Base-by-base conservation (phyloP, 345 rosid genomes). In the Hirschfeldia incana region DNA sequence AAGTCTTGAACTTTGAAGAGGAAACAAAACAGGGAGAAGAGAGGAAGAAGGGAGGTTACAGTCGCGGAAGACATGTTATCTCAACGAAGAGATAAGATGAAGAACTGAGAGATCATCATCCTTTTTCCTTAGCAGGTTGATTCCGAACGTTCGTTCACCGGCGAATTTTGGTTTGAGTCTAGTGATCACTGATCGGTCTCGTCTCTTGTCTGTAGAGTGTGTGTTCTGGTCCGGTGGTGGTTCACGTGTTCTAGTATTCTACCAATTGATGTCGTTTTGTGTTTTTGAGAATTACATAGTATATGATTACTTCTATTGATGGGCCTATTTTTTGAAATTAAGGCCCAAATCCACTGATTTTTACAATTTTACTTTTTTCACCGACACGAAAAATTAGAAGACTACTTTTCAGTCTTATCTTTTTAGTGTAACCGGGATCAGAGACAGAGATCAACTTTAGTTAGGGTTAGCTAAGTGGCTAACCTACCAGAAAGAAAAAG, bases 41-140 rank as follows among this genome's bases (percentile, higher is more conserved):
- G 49, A 8, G 57, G n/a, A 6, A 49, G 57, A n/a, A 65, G 13
- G 36, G 72, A 72, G 79, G 86, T 85, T 73, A 95, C 99, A 93
- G 86, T 95, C 99, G 70, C 98, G 97, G 76, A 95, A 93, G 82
- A 95, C 99, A 95, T 95, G 77, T 89, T 95, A 59, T 95, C 98
- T 87, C 99, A 98, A 28, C 98, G 89, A 80, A 90, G 98, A 60
- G 99, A 95, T 32, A 95, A 90, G 49, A 93, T 94, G 84, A 95
- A 95, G 87, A 95, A 91, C 83, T 93, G 99, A 12, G 98, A 93
- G 73, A 95, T 95, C 99, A 95, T 93, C 82, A 67, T 84, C 51
- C 28, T 5, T 46, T 33, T 12, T 39, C 29, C 59, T 78, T 32
- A 37, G 32, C 37, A 21, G 68, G 30, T 29, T 5, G 30, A 2